Percentiles rank a stretch among this genome's conserved stretches.
Conservation (phyloP, 2,329 filamentous ascomycete species). For the Apiospora pterosperma region DNA sequence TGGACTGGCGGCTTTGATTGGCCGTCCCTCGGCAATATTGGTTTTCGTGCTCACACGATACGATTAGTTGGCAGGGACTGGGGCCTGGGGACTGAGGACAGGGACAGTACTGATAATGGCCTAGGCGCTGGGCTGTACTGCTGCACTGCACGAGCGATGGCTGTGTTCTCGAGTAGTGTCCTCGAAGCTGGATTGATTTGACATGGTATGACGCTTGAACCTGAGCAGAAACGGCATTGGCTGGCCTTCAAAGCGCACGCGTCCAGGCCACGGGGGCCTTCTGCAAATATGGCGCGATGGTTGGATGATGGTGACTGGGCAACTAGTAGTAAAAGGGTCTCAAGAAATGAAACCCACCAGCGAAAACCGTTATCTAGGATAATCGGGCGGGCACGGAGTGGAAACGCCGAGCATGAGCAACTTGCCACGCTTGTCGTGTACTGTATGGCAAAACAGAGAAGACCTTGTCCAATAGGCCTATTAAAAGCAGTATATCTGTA, state of each 20-base stretch:
- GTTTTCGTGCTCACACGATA: constrained; percentile 1
- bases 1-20: neutral
- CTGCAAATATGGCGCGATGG: neutral
- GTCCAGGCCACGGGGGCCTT: neutral
- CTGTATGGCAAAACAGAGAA: neutral
- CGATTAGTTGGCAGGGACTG: neutral
- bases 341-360: constrained; percentile 1
- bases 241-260: neutral
- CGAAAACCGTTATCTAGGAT: constrained; percentile 1
- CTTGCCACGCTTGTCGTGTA: neutral
- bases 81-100: neutral
- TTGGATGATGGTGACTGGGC: constrained; percentile 1
- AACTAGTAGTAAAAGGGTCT: constrained; percentile 2
- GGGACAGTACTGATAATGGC: neutral
- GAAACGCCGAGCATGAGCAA: neutral
- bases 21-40: neutral
- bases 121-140: neutral
- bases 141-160: neutral
- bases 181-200: neutral
- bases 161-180: neutral
- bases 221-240: neutral
- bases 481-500: too few relatives aligned
- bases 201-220: neutral
- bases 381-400: constrained; percentile 1
- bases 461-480: too few relatives aligned